Evolutionary conservation across 306 rosid genomes (phyloP).

Genomic region (Trifolium repens): DNA sequence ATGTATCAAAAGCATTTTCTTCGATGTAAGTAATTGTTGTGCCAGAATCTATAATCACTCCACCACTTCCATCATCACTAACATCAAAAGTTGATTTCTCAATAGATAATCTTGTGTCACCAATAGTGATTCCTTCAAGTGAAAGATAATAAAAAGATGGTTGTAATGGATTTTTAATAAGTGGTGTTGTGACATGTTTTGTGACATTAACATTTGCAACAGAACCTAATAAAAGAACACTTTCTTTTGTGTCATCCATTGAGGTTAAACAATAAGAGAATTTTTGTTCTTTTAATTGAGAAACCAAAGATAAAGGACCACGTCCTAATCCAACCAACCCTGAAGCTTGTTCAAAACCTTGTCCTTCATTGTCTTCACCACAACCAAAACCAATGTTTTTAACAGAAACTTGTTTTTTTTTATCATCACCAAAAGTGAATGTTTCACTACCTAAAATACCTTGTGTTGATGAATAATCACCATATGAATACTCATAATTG

Average conservation of each 20-base stretch:
- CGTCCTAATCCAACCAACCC: slow-evolving; percentile 89
- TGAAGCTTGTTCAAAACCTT: slow-evolving; percentile 74
- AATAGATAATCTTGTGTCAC: slow-evolving; percentile 52
- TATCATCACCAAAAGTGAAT: slow-evolving; percentile 60
- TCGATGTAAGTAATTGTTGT: slow-evolving; percentile 75
- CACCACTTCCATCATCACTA: slow-evolving; percentile 72
- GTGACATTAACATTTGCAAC: slow-evolving; percentile 45
- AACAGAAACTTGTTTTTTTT: slow-evolving; percentile 34
- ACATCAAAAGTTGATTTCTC: slow-evolving; percentile 57
- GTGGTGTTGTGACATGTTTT: slow-evolving; percentile 52
- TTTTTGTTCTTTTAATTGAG: slow-evolving; percentile 68
- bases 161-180: slow-evolving; percentile 66
- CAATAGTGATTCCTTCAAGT: slow-evolving; percentile 79
- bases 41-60: slow-evolving; percentile 86
- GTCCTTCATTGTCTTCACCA: slow-evolving; percentile 78
- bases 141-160: slow-evolving; percentile 82
- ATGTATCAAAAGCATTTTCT: slow-evolving; percentile 48
- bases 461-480: slow-evolving; percentile 75
- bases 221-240: slow-evolving; percentile 74
- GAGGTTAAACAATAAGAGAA: slow-evolving; percentile 83
- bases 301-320: slow-evolving; percentile 79
- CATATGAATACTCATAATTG: slow-evolving; percentile 69
- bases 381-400: slow-evolving; percentile 79
- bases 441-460: slow-evolving; percentile 77
- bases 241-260: slow-evolving; percentile 56